Evolutionary conservation across 306 rosid genomes (phyloP), one percentile per base, ranked within the genome.

Genomic region (Casuarina cunninghamiana): DNA sequence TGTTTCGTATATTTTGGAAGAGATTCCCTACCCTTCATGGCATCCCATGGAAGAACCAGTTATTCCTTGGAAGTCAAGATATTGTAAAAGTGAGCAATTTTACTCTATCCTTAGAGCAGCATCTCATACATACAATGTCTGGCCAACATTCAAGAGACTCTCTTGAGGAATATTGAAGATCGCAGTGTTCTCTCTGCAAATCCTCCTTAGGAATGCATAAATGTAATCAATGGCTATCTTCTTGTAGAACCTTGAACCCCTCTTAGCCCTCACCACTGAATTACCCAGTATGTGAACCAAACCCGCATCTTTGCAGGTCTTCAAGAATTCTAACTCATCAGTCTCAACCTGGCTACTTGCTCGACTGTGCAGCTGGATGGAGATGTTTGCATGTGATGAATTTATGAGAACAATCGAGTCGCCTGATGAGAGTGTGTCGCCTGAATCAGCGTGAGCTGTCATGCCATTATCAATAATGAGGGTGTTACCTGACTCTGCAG

Each of bases 121-220:
- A 39, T 15, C 6, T 78, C 89, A 96, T 79, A 96, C 97, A 77
- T 87, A 96, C 78, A 93, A 90, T 85, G 93, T 78, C 74, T 93
- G 99, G 9, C 99, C 99, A 75, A 96, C 99, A 77, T 96, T 96
- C 79, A 96, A 82, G 42, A 96, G 89, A 81, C 94, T 90, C 94
- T 93, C 99, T 83, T 96, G 99, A 78, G 99, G 99, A 57, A 96
- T 83, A 87, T 93, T 93, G 93, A 96, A 96, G 82, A 96, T 96
- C 67, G 84, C 96, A 89, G 98, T 96, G 41, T 91, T 77, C 80
- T 93, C 97, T 87, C 99, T 88, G 92, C 99, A 96, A 11, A 96
- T 72, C 87, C 93, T 96, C 90, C 97, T 88, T 69, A 96, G 97
- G 77, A 95, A 91, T 26, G 97, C 95, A 85, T 92, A 91, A 26